Evolutionary conservation across 352 stramenopile species (phyloP).

Genomic region (Lagenidium sp.): DNA sequence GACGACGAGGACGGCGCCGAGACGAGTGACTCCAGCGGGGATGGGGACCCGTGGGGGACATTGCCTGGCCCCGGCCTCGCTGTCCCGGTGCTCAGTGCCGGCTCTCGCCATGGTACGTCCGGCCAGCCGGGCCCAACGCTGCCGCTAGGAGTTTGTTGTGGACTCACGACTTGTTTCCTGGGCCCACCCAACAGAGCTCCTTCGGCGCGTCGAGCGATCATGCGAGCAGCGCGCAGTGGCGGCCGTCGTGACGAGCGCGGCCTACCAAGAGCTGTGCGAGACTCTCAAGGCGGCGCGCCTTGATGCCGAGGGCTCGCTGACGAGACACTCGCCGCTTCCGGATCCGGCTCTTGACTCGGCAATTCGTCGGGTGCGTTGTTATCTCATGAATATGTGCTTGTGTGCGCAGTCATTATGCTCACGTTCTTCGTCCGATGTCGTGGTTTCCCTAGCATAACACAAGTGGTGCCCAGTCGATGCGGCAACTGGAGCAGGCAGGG

Average conservation of each 20-base stretch:
- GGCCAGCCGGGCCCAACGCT: neutral
- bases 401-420: too few relatives aligned
- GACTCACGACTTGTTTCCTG: too few relatives aligned
- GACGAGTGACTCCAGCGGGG: conserved; percentile 39
- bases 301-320: conserved; percentile 39
- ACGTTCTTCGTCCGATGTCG: neutral
- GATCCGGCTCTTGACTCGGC: conserved; percentile 14
- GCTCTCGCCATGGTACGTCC: conserved; percentile 28
- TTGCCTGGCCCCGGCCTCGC: conserved; percentile 1
- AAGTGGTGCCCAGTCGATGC: conserved; percentile 20
- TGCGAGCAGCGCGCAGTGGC: conserved; percentile 53
- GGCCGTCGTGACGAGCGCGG: conserved; percentile 36
- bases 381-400: too few relatives aligned
- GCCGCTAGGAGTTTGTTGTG: neutral
- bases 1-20: too few relatives aligned
- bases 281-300: conserved; percentile 45
- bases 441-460: conserved; percentile 15
- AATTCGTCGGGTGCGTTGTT: conserved; percentile 16
- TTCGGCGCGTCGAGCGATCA: conserved; percentile 46
- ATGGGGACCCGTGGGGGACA: too few relatives aligned
- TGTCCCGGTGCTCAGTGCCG: conserved; percentile 12
- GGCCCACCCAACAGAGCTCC: conserved; percentile 41
- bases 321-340: conserved; percentile 11
- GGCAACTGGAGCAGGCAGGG: conserved; percentile 35
- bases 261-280: conserved; percentile 50